phyloP scores from a whole-genome alignment of 805 yeast species.

The Pichia californica region DNA sequence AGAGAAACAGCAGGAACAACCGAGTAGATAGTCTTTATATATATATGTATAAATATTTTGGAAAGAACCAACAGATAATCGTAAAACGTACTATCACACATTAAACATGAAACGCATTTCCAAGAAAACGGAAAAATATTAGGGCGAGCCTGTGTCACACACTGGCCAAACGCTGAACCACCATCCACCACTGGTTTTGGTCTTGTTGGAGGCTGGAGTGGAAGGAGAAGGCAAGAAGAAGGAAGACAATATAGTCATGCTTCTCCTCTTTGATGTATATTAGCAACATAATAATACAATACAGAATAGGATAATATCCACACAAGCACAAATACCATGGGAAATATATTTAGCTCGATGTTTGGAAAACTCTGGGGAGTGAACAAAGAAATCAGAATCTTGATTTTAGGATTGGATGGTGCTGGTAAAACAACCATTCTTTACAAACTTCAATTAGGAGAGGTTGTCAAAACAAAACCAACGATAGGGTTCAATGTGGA shows the following conservation, averaged over 20 bases:
- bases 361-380: slow-evolving; percentile 86
- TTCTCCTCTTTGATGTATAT: too few relatives aligned
- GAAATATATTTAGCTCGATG: slow-evolving; percentile 82
- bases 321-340: slow-evolving; percentile 43
- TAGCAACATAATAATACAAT: too few relatives aligned
- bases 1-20: slow-evolving; percentile 13
- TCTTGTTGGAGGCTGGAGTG: too few relatives aligned
- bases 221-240: too few relatives aligned
- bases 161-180: too few relatives aligned
- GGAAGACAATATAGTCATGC: too few relatives aligned
- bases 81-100: too few relatives aligned
- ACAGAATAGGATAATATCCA: neutral
- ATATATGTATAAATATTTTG: neutral
- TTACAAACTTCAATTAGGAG: slow-evolving; percentile 82
- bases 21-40: neutral
- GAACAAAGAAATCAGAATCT: slow-evolving; percentile 81
- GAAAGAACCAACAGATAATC: too few relatives aligned
- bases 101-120: too few relatives aligned
- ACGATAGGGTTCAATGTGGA: slow-evolving; percentile 96
- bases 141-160: too few relatives aligned
- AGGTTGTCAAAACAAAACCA: slow-evolving; percentile 65
- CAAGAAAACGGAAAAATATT: too few relatives aligned
- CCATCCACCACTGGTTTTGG: too few relatives aligned
- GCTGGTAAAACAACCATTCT: slow-evolving; percentile 96
- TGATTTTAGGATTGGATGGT: slow-evolving; percentile 90